Conservation (phyloP, 2,329 filamentous ascomycete species). For the Beauveria pseudobassiana region DNA sequence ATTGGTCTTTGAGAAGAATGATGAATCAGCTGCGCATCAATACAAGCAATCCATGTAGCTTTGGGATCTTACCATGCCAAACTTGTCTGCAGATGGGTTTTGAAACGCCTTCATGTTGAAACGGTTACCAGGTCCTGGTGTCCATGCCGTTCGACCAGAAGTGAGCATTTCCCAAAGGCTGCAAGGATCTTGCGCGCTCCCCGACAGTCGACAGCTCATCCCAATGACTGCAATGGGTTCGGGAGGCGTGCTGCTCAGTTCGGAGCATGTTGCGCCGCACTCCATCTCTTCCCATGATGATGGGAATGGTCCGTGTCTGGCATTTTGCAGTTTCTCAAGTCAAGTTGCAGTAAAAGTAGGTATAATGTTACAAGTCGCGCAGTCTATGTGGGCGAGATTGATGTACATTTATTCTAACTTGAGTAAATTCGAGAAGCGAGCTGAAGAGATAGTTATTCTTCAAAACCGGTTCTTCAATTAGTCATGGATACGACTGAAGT, state of each 20-base stretch:
- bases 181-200: slow-evolving; percentile 18
- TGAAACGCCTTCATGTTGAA: not conserved
- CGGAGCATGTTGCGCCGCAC: not conserved
- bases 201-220: slow-evolving; percentile 22
- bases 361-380: not conserved
- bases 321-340: not conserved
- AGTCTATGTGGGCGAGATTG: not conserved
- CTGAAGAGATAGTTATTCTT: not conserved
- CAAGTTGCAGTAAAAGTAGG: not conserved
- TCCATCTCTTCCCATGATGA: not conserved
- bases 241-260: slow-evolving; percentile 12
- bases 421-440: not conserved
- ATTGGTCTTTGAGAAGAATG: not conserved
- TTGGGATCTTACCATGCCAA: slow-evolving; percentile 30
- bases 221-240: slow-evolving; percentile 23
- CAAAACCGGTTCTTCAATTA: not conserved
- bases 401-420: not conserved
- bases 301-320: not conserved
- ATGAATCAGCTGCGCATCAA: not conserved
- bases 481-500: not conserved
- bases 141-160: slow-evolving; percentile 23
- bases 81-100: not conserved
- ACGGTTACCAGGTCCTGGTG: slow-evolving; percentile 21
- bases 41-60: not conserved
- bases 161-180: slow-evolving; percentile 23